Evolutionary conservation across 805 yeast genomes (phyloP), one percentile per base, ranked within the genome.

Genomic region (Candida chilensis): DNA sequence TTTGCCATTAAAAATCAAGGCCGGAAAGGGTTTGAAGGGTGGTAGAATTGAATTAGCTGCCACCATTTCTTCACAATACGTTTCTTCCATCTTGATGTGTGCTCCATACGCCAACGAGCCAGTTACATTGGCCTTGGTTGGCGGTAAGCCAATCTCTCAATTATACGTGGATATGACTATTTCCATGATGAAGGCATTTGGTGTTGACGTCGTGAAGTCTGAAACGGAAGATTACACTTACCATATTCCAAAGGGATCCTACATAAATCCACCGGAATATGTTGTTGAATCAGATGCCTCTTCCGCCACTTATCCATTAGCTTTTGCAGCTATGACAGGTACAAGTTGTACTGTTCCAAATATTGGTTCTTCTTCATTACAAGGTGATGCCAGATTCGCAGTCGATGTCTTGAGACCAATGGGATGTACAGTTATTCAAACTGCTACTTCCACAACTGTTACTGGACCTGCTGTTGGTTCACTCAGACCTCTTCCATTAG

Each of bases 311-410:
- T 92, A 92, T 45, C 98, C 98, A 25, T 68, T 92, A 41, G 98
- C 98, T 0, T 85, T 83, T 60, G 97, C 98, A 33, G 98, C 98
- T 8, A 63, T 92, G 63, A 86, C 95, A 1, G 96, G 97, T 17
- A 75, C 95, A 5, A 76, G 86, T 7, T 86, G 94, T 39, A 86
- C 95, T 1, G 72, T 92, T 42, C 97, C 98, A 34, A 90, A 86
- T 52, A 90, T 92, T 51, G 98, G 98, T 4, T 77, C 78, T 10
- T 61, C 81, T 28, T 90, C 97, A 0, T 64, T 92, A 42, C 98
- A 92, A 58, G 98, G 98, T 37, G 98, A 92, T 58, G 96, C 98
- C 2, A 71, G 88, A 47, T 92, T 92, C 57, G 98, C 97, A 2
- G 79, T 76, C 21, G 96, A 88, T 46, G 96, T 92, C 5, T 66